Evolutionary conservation across 2,329 filamentous ascomycete species (phyloP).

Genomic region (Metarhizium guizhouense): DNA sequence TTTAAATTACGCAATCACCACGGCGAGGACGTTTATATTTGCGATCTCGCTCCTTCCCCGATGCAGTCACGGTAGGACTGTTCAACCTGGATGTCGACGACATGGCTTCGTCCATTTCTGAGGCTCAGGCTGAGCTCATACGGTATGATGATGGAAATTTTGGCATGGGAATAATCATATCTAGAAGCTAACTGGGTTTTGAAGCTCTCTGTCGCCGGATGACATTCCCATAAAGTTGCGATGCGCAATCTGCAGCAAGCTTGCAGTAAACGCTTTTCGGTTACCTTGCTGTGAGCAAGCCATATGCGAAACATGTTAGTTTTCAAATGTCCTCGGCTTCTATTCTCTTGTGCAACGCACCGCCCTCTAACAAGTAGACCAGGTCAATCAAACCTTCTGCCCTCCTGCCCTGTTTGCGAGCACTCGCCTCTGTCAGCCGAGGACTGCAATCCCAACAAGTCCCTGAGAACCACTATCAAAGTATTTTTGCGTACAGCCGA

Average conservation of each 20-base stretch:
- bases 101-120: constrained; percentile 30
- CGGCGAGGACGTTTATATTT: background rate
- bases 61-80: constrained; percentile 9
- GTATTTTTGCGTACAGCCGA: constrained; percentile 86
- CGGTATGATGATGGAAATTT: constrained; percentile 29
- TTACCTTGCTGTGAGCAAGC: constrained; percentile 92
- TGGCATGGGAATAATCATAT: background rate
- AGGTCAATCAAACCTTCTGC: constrained; percentile 69
- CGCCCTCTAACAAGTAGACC: background rate
- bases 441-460: constrained; percentile 82
- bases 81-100: constrained; percentile 11
- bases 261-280: constrained; percentile 84
- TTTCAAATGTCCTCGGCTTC: background rate
- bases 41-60: constrained; percentile 1
- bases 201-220: constrained; percentile 66
- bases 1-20: background rate
- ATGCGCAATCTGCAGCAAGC: constrained; percentile 86
- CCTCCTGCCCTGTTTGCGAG: constrained; percentile 85
- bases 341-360: background rate
- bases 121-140: constrained; percentile 51
- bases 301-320: constrained; percentile 77
- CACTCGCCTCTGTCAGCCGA: constrained; percentile 81
- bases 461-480: constrained; percentile 82
- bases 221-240: constrained; percentile 94
- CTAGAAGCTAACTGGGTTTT: constrained; percentile 1